These are phyloP conservation scores for Lactarius vividus DNA, from an alignment of 768 basidiomycete species.

Conservation along the genomic window DNA sequence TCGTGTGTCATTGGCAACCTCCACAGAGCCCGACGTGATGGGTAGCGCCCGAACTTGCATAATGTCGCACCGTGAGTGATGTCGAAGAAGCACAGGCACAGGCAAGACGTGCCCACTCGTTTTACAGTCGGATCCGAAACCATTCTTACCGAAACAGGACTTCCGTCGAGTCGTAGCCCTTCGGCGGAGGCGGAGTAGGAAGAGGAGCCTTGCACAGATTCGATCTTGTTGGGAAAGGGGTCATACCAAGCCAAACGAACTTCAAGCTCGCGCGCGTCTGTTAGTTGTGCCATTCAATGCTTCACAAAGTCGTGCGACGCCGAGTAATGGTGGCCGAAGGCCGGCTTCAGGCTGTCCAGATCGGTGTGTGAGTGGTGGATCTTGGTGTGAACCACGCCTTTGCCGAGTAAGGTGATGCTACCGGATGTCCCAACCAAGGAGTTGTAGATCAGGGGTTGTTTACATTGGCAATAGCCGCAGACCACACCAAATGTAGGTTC, in stretches of 20 bases:
- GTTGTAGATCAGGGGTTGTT: background rate
- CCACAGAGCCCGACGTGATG: background rate
- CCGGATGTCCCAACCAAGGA: background rate
- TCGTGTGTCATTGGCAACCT: constrained; percentile 7
- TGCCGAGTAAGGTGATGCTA: background rate
- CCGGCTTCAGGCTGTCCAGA: background rate
- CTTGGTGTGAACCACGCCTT: too few species aligned
- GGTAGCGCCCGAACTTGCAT: background rate
- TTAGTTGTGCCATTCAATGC: background rate
- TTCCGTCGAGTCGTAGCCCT: background rate
- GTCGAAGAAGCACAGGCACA: background rate
- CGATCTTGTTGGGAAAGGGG: too few species aligned
- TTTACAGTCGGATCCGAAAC: background rate
- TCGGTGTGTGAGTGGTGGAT: background rate
- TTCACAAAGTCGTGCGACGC: background rate
- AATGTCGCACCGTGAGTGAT: background rate
- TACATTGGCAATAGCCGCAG: background rate
- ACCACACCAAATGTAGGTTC: background rate
- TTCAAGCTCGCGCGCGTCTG: background rate
- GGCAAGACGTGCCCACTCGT: background rate
- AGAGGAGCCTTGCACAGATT: background rate
- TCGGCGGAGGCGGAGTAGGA: background rate
- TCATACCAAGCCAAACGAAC: background rate
- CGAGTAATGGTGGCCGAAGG: background rate
- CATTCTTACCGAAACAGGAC: background rate